Evolutionary conservation across 257 asterid species (phyloP), one percentile per base, ranked within the genome.

Genomic region (Ocimum tenuiflorum): DNA sequence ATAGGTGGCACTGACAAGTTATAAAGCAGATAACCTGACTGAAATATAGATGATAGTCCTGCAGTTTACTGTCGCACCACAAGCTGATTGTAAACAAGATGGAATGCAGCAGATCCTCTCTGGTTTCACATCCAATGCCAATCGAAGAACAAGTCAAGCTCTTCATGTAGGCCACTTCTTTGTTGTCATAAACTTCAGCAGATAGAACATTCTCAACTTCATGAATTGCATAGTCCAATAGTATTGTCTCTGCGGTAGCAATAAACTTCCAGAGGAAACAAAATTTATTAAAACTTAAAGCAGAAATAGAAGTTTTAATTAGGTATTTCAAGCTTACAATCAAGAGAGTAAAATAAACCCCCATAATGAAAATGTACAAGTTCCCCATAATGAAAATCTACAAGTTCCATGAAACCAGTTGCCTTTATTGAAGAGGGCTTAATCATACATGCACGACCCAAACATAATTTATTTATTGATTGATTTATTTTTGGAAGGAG

Each of bases 1-100:
- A 73, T 10, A 51, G 53, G 51, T 60, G 33, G 55, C 38, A 49
- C 48, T 52, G 65, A 33, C 63, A 65, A 70, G 60, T 38, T 53
- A 74, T 48, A 60, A 41, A 46, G 69, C 67, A 69, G 47, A 65
- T 65, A 70, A 92, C 99, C 99, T 92, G 88, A 69, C 80, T 48
- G 75, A 92, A 92, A 79, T 80, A 82, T 59, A 79, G 81, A 77
- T 89, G 97, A 78, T 88, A 92, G 83, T 92, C 91, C 78, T 78
- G 90, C 82, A 92, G 78, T 80, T 81, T 87, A 70, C 63, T 68
- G 79, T 92, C 95, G 39, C 95, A 87, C 99, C 99, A 92, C 46
- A 81, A 77, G 80, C 89, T 69, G 67, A 89, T 88, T 67, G 99
- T 87, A 55, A 66, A 51, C 70, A 83, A 74, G 59, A 88, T 82